Evolutionary conservation across 2,329 filamentous ascomycete genomes (phyloP).

Genomic region (Stagonosporopsis vannaccii): DNA sequence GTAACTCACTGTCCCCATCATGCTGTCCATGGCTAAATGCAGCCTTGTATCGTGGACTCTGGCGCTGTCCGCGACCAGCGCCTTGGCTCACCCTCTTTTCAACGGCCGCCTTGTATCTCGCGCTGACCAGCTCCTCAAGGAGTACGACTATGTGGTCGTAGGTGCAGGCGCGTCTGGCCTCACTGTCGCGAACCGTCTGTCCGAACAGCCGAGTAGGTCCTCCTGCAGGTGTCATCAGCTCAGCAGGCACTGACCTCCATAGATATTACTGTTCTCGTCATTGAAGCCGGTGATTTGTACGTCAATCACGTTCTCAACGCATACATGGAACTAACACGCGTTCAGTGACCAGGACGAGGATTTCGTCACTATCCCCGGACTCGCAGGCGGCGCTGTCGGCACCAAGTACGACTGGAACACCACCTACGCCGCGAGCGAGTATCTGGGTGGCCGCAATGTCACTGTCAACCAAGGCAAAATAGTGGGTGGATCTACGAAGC

Average conservation of each 20-base stretch:
- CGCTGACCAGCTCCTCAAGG: conserved; percentile 22
- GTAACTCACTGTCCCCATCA: not conserved
- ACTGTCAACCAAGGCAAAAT: conserved; percentile 28
- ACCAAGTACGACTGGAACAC: conserved; percentile 39
- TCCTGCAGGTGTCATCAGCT: not conserved
- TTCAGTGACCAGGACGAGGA: conserved; percentile 30
- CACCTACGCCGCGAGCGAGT: conserved; percentile 23
- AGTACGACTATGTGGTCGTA: conserved; percentile 39
- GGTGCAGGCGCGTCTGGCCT: conserved; percentile 37
- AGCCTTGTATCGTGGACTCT: conserved; percentile 16
- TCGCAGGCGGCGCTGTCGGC: conserved; percentile 33
- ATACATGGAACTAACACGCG: not conserved
- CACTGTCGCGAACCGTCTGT: conserved; percentile 39
- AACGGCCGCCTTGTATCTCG: conserved; percentile 21
- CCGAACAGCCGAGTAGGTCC: conserved; percentile 28
- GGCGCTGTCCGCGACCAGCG: conserved; percentile 20
- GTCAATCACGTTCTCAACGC: not conserved
- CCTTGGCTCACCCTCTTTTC: conserved; percentile 28
- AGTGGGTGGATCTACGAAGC: conserved; percentile 35
- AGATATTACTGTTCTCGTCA: conserved; percentile 32
- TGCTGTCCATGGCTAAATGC: conserved; percentile 2
- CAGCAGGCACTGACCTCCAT: not conserved
- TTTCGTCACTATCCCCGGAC: conserved; percentile 32
- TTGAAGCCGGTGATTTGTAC: conserved; percentile 36
- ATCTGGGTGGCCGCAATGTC: conserved; percentile 21